phyloP scores from a whole-genome alignment of 192 early-diverging fungal species.

The Funneliformis mosseae region DNA sequence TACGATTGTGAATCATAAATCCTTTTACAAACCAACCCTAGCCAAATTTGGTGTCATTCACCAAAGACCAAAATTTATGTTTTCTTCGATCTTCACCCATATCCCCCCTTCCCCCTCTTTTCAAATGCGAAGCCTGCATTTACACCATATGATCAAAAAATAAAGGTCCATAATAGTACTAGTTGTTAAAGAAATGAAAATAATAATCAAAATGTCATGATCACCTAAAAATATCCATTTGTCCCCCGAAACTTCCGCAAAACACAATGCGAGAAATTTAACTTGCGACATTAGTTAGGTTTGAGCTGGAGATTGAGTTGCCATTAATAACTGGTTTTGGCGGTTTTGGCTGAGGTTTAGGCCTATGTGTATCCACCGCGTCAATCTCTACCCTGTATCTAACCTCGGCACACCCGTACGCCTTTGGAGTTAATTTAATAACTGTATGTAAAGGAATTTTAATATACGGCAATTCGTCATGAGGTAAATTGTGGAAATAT shows the following conservation, averaged over 20 bases:
- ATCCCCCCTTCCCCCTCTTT: not conserved
- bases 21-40: slow-evolving; percentile 8
- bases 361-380: slow-evolving; percentile 96
- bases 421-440: slow-evolving; percentile 95
- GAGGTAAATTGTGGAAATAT: slow-evolving; percentile 93
- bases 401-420: slow-evolving; percentile 95
- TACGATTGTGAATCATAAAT: slow-evolving; percentile 23
- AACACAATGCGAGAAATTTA: not conserved
- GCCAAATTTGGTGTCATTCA: slow-evolving; percentile 10
- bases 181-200: not conserved
- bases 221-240: not conserved
- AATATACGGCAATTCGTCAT: slow-evolving; percentile 96
- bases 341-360: slow-evolving; percentile 53
- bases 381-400: slow-evolving; percentile 93
- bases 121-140: not conserved
- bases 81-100: slow-evolving; percentile 17
- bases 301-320: not conserved
- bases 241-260: not conserved
- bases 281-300: not conserved
- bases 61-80: not conserved
- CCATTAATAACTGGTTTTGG: not conserved
- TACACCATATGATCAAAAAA: slow-evolving; percentile 5
- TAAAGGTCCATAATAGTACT: not conserved
- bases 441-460: slow-evolving; percentile 99
- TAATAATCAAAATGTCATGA: not conserved